A percentile compares a stretch with the other conserved stretches of the same genome.
phyloP scores from a whole-genome alignment of 768 basidiomycete species.

The Sistotremastrum suecicum region DNA sequence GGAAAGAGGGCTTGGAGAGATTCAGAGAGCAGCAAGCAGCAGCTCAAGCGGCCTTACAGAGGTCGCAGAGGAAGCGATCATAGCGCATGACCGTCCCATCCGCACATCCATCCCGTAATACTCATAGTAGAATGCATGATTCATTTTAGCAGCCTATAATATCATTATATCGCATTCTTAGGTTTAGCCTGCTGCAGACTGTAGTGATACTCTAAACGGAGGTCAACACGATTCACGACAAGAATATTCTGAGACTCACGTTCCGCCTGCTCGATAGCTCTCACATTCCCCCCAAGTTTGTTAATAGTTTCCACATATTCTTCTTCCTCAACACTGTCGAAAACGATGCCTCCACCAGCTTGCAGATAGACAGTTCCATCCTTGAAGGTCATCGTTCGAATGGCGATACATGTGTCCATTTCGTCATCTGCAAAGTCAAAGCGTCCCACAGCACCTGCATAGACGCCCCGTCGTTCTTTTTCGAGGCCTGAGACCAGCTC shows the following conservation, averaged over 20 bases:
- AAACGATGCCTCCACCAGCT: slow-evolving; percentile 95
- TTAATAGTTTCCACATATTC: slow-evolving; percentile 94
- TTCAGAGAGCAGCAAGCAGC: neutral
- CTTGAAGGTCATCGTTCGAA: slow-evolving; percentile 96
- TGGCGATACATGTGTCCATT: slow-evolving; percentile 98
- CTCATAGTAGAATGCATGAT: no score
- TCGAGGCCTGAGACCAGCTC: slow-evolving; percentile 83
- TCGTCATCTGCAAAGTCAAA: slow-evolving; percentile 91
- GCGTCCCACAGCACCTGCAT: slow-evolving; percentile 95
- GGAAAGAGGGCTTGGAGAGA: slow-evolving; percentile 37
- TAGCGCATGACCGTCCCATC: no score
- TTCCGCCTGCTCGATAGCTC: slow-evolving; percentile 79
- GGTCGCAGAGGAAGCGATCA: no score
- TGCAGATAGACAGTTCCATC: slow-evolving; percentile 84
- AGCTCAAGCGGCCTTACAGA: neutral
- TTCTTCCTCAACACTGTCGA: slow-evolving; percentile 94
- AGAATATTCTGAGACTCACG: slow-evolving; percentile 34
- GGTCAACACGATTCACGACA: slow-evolving; percentile 8
- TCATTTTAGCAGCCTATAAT: no score
- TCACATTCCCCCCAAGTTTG: slow-evolving; percentile 78
- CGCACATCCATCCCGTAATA: no score
- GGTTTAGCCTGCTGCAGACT: slow-evolving; percentile 38
- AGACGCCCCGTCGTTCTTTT: slow-evolving; percentile 81
- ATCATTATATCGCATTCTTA: no score
- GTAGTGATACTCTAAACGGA: slow-evolving; percentile 50